phyloP scores from a whole-genome alignment of 2,329 filamentous ascomycete species.

The Neoscytalidium dimidiatum region DNA sequence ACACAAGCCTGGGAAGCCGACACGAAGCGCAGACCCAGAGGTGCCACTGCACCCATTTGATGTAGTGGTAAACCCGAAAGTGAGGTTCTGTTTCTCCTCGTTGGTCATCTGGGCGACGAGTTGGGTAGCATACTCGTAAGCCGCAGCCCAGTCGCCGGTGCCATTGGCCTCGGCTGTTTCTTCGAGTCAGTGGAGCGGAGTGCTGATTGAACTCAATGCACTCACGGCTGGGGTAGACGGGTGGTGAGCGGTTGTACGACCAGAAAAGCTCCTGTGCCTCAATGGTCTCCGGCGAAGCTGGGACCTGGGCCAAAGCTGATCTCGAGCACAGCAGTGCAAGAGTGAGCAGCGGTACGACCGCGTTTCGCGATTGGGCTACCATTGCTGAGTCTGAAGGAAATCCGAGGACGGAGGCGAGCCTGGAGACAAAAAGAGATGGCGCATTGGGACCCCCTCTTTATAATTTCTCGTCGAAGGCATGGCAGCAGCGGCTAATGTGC shows the following conservation, averaged over 20 bases:
- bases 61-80: conserved; percentile 39
- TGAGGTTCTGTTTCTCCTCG: conserved; percentile 40
- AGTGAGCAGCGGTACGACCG: neutral
- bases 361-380: neutral
- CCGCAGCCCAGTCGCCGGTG: conserved; percentile 36
- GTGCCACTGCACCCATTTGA: conserved; percentile 1
- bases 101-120: conserved; percentile 42
- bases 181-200: neutral
- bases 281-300: neutral
- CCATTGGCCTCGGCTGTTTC: neutral
- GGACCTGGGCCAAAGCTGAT: neutral
- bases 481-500: neutral
- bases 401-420: neutral
- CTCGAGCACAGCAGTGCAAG: neutral
- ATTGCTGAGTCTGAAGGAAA: neutral
- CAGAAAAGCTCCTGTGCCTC: neutral
- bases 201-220: neutral
- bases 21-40: conserved; percentile 26
- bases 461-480: neutral
- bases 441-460: neutral
- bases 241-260: neutral
- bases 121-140: conserved; percentile 42
- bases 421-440: neutral
- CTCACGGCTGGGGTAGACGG: conserved; percentile 7
- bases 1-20: conserved; percentile 40